phyloP scores from a whole-genome alignment of 331 rosid species.

The Rosa hybrid region DNA sequence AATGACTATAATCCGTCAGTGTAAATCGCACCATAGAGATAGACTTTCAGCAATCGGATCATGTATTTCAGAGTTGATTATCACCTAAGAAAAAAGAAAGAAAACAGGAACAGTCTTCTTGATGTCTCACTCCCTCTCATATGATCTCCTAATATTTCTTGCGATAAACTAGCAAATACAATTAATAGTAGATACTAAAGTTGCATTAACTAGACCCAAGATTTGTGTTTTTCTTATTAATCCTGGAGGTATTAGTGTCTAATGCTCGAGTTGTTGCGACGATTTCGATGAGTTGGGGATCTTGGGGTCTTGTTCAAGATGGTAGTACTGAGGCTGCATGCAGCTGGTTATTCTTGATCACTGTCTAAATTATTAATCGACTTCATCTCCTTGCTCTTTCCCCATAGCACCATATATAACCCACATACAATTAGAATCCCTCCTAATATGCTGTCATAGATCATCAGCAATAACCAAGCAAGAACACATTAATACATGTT shows the following conservation, averaged over 20 bases:
- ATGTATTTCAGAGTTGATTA: no score
- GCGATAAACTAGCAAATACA: no score
- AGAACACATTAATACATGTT: neutral
- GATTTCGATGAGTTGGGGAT: neutral
- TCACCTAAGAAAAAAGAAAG: no score
- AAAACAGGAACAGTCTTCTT: no score
- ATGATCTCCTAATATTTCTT: no score
- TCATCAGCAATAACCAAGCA: neutral
- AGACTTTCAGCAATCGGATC: no score
- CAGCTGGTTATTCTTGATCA: neutral
- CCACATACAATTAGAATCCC: slow-evolving; percentile 59
- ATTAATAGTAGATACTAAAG: no score
- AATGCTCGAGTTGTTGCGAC: neutral
- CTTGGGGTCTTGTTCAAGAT: neutral
- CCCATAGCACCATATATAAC: slow-evolving; percentile 62
- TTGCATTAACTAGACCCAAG: no score
- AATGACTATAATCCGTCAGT: no score
- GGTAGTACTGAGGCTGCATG: neutral
- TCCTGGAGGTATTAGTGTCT: neutral
- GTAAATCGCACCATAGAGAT: no score
- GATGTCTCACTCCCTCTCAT: no score
- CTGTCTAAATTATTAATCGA: neutral
- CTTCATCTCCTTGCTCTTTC: slow-evolving; percentile 47
- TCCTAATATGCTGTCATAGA: slow-evolving; percentile 48
- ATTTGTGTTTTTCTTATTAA: no score